Evolutionary conservation across 257 asterid genomes (phyloP).

Genomic region (Osmanthus fragrans): DNA sequence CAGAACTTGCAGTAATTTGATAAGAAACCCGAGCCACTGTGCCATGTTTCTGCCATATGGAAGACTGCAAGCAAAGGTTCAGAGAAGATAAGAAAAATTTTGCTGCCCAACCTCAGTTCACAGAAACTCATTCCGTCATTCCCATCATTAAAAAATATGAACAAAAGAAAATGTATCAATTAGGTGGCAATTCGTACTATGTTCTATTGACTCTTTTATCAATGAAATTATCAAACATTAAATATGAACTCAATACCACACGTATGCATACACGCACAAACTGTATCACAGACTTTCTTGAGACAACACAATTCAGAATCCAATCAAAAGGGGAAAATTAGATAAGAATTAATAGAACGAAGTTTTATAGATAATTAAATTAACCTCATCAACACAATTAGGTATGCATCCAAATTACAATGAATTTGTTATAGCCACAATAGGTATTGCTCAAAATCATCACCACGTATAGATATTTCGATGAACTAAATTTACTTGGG

Average conservation of each 20-base stretch:
- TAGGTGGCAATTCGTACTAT: too few species aligned
- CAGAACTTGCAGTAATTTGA: conserved; percentile 69
- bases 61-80: conserved; percentile 50
- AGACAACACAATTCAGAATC: conserved; percentile 7
- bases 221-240: too few species aligned
- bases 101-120: background rate
- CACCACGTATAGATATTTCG: background rate
- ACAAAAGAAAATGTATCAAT: too few species aligned
- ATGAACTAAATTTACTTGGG: background rate
- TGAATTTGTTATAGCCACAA: background rate
- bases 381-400: background rate
- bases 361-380: conserved; percentile 13
- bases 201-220: too few species aligned
- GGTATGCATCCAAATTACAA: background rate
- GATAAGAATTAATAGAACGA: conserved; percentile 5
- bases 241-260: background rate
- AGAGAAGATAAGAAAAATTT: conserved; percentile 4
- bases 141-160: background rate
- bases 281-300: background rate
- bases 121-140: background rate
- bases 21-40: conserved; percentile 33
- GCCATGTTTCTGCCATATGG: conserved; percentile 40
- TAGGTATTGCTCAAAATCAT: background rate
- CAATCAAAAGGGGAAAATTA: background rate
- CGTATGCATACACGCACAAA: too few species aligned